These are phyloP conservation scores for Coemansia sp. DNA, from an alignment of 192 early-diverging fungal species.

Conservation along the genomic window DNA sequence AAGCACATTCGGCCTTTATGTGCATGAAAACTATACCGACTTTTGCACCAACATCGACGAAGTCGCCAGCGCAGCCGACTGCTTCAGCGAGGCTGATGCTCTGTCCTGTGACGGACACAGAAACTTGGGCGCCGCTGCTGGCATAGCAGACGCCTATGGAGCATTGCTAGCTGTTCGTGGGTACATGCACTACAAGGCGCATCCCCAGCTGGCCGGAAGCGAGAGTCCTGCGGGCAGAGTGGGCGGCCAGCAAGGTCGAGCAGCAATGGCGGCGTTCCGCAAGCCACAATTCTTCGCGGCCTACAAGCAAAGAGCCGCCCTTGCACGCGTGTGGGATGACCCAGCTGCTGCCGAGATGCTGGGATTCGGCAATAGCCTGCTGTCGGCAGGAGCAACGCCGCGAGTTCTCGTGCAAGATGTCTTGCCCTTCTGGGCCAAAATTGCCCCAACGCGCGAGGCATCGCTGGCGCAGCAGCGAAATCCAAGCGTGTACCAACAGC, in stretches of 20 bases:
- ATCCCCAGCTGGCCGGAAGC: conserved; percentile 4
- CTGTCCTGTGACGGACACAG: conserved; percentile 5
- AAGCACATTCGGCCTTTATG: conserved; percentile 57
- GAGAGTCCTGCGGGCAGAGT: background rate
- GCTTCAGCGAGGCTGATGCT: conserved; percentile 57
- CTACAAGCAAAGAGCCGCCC: conserved; percentile 10
- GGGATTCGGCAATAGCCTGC: conserved; percentile 12
- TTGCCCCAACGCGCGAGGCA: conserved; percentile 1
- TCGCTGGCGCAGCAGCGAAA: background rate
- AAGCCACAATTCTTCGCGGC: conserved; percentile 42
- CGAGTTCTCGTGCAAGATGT: conserved; percentile 12
- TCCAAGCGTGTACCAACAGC: background rate
- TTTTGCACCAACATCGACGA: conserved; percentile 59
- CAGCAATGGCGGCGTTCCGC: conserved; percentile 25
- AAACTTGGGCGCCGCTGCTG: background rate
- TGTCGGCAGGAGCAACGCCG: background rate
- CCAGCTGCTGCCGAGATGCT: conserved; percentile 6
- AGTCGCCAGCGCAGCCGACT: conserved; percentile 50
- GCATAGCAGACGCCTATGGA: conserved; percentile 14
- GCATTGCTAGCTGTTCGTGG: conserved; percentile 36
- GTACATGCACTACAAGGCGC: conserved; percentile 26
- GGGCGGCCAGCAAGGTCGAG: background rate
- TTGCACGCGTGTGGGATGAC: conserved; percentile 13
- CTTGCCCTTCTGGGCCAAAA: conserved; percentile 30
- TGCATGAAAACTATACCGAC: conserved; percentile 63